A percentile compares a stretch with the other conserved stretches of the same genome.
These are phyloP conservation scores for Leccinum longicurvipes DNA, from an alignment of 768 basidiomycete genomes.

Conservation along the genomic window DNA sequence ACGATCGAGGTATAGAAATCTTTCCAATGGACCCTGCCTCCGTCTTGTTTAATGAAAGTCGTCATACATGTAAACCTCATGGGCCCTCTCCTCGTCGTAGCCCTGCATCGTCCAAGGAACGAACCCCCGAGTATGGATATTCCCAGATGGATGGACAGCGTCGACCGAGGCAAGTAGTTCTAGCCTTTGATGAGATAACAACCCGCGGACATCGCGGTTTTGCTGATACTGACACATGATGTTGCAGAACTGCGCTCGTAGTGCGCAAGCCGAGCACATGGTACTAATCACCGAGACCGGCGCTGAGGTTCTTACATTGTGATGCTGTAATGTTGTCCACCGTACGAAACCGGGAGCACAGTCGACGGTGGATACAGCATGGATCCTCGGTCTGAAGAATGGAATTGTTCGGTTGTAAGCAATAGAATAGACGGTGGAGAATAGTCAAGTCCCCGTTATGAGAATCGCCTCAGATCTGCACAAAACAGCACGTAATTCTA, in stretches of 20 bases:
- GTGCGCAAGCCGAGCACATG: conserved; percentile 88
- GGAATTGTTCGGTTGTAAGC: background rate
- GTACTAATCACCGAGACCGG: conserved; percentile 77
- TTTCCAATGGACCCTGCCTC: no score
- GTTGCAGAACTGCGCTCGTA: conserved; percentile 69
- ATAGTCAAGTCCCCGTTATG: background rate
- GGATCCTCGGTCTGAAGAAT: background rate
- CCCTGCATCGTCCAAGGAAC: conserved; percentile 76
- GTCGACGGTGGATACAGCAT: no score
- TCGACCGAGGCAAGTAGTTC: conserved; percentile 64
- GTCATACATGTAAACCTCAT: no score
- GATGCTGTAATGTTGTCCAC: conserved; percentile 1
- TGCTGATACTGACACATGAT: background rate
- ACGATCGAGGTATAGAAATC: conserved; percentile 72
- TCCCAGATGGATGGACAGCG: conserved; percentile 93
- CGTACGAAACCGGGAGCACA: no score
- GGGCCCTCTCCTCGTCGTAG: conserved; percentile 33
- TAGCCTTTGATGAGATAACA: background rate
- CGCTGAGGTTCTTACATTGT: conserved; percentile 71
- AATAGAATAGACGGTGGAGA: background rate
- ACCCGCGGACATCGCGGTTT: background rate
- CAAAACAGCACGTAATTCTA: background rate
- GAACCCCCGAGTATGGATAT: conserved; percentile 67
- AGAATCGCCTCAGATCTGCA: background rate
- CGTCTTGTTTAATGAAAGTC: no score